Evolutionary conservation across 1,284 basidiomycete genomes (phyloP).

Genomic region (Melampsora americana): DNA sequence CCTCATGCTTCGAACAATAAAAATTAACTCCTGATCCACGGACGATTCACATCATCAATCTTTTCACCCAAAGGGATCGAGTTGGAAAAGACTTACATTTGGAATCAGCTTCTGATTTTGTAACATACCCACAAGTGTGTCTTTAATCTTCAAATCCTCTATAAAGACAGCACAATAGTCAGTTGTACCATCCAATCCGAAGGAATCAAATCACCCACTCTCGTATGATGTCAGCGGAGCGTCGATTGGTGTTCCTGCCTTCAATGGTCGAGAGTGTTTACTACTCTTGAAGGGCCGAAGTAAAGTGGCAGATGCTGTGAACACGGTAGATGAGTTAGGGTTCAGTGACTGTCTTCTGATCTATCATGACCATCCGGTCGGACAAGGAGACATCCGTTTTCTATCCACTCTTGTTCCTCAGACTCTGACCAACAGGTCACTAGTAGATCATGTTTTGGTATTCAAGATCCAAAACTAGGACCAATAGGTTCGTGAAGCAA

Average conservation of each 20-base stretch:
- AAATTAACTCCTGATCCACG: conserved; percentile 69
- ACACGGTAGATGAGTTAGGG: too few relatives aligned
- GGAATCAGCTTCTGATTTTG: conserved; percentile 59
- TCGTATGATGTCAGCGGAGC: conserved; percentile 48
- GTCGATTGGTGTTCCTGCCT: conserved; percentile 50
- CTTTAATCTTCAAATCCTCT: conserved; percentile 58
- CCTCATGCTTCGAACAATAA: conserved; percentile 77
- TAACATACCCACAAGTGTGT: conserved; percentile 57
- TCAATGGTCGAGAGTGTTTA: background rate
- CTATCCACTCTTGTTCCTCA: too few relatives aligned
- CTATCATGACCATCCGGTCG: too few relatives aligned
- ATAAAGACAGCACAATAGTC: background rate
- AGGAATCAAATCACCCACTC: conserved; percentile 40
- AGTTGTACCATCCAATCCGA: background rate
- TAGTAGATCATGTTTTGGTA: too few relatives aligned
- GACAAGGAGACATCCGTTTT: too few relatives aligned
- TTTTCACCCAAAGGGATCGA: conserved; percentile 12
- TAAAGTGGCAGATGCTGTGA: conserved; percentile 29
- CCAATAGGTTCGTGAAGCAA: background rate
- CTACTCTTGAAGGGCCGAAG: conserved; percentile 13
- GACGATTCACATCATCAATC: conserved; percentile 53
- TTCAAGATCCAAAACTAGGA: background rate
- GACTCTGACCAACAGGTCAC: too few relatives aligned
- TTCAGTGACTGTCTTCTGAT: too few relatives aligned
- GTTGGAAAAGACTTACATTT: conserved; percentile 50